These are phyloP conservation scores for Leptographium wingfieldii DNA, from an alignment of 2,329 filamentous ascomycete species.

Conservation along the genomic window DNA sequence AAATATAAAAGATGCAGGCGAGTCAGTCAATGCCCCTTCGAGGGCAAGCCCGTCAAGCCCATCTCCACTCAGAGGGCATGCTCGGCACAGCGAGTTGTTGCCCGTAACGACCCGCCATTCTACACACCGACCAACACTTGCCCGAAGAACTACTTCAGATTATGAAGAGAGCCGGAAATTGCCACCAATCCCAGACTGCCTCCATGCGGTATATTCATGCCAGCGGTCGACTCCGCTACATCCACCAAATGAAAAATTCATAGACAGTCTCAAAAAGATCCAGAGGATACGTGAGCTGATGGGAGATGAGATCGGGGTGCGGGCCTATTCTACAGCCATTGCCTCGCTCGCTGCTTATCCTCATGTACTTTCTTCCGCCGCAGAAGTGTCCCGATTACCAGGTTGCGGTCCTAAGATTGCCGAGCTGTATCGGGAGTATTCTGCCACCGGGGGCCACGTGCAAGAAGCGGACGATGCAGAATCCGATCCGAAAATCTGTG, in stretches of 20 bases:
- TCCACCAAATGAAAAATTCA: conserved; percentile 63
- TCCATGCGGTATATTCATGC: conserved; percentile 62
- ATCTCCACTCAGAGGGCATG: neutral
- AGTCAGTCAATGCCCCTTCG: neutral
- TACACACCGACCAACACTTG: conserved; percentile 24
- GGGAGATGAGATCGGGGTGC: conserved; percentile 65
- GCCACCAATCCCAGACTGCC: conserved; percentile 55
- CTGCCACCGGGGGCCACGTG: conserved; percentile 39
- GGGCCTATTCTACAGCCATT: conserved; percentile 80
- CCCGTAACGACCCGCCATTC: neutral
- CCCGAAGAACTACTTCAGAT: conserved; percentile 65
- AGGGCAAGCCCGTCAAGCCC: neutral
- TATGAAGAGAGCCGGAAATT: conserved; percentile 46
- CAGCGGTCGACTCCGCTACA: conserved; percentile 60
- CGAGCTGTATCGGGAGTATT: conserved; percentile 65
- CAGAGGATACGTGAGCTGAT: conserved; percentile 56
- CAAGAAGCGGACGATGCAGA: conserved; percentile 52
- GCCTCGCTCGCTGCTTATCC: conserved; percentile 77
- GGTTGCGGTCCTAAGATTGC: conserved; percentile 75
- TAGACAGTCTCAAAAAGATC: conserved; percentile 62
- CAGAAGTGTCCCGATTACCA: conserved; percentile 48
- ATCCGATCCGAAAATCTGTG: conserved; percentile 48
- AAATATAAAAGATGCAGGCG: neutral
- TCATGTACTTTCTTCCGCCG: conserved; percentile 22
- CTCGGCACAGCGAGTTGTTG: neutral